Conservation (phyloP, 176 grass and related monocot species). For the Alloteropsis semialata region DNA sequence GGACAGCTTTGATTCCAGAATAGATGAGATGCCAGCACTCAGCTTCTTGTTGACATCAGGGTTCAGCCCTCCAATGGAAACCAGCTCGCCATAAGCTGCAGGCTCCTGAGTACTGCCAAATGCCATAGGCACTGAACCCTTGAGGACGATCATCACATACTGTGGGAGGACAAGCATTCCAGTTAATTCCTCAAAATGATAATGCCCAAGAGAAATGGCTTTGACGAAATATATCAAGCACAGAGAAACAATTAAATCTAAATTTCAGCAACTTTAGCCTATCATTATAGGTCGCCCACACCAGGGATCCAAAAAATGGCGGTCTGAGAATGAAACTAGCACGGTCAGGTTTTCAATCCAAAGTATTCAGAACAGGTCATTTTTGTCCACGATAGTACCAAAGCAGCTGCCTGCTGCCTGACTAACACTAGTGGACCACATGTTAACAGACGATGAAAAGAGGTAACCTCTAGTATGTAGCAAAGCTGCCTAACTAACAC, state of each 20-base stretch:
- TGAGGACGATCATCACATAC: conserved; percentile 93
- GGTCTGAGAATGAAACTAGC: neutral
- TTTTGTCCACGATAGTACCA: no score
- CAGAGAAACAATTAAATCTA: neutral
- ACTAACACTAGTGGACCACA: neutral
- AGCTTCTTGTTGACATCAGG: conserved; percentile 79
- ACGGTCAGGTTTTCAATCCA: neutral
- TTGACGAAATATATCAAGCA: neutral
- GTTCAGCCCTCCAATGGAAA: conserved; percentile 76
- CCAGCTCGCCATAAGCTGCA: conserved; percentile 79
- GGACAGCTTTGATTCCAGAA: conserved; percentile 71
- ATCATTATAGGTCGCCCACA: neutral
- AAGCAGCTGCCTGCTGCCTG: neutral
- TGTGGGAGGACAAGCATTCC: conserved; percentile 1
- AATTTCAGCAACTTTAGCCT: neutral
- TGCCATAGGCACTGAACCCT: conserved; percentile 80
- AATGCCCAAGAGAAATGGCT: neutral
- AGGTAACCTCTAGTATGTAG: neutral
- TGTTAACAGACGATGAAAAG: neutral
- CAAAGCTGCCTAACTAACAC: neutral
- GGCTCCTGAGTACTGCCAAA: conserved; percentile 75
- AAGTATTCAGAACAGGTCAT: neutral
- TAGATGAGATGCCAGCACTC: conserved; percentile 58
- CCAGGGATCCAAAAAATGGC: neutral
- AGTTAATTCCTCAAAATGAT: neutral